Evolutionary conservation across 768 basidiomycete species (phyloP), one percentile per base, ranked within the genome.

Genomic region (button mushroom (Agaricus bisporus)): DNA sequence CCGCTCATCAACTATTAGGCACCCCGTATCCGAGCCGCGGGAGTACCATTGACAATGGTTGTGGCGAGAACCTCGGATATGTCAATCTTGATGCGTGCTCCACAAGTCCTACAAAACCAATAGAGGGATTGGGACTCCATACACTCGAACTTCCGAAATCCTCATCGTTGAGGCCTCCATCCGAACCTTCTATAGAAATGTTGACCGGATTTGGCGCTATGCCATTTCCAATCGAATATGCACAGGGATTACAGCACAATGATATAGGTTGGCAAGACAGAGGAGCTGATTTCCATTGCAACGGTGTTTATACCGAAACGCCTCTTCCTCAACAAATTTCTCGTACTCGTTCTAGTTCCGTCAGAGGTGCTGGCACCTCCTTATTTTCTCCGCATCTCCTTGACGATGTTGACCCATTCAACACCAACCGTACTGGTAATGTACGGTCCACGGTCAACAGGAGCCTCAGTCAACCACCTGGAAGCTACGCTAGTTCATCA

Each of bases 271-370:
- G 42, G 51, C 5, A 28, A 6, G 20, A 14, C 18, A 3, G 39
- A 17, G 17, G 29, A 41, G 46, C 53, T 17, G 47, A 41, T 48
- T 14, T 39, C 32, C 35, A 39, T 26, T 42, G n/a, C n/a, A n/a
- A 48, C 29, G 29, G 36, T 28, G 5, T 25, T 12, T 38, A 35
- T 28, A 41, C 20, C 44, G 44, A 29, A n/a, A 12, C 18, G 22
- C 17, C 45, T 17, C 7, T 5, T 12, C 39, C 29, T 15, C 47
- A 48, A 6, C 25, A 37, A 12, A 18, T n/a, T 14, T 3, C 6
- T 20, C 53, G 48, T 35, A 11, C 11, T n/a, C 46, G 53, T 28
- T 48, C 53, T 48, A 25, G 10, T 22, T 54, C 52, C 28, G 38
- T 39, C 17, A 41, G 29, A 25, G 45, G 29, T 35, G 41, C 41